These are phyloP conservation scores for Claviceps pusilla DNA, from an alignment of 2,329 filamentous ascomycete species.

Conservation along the genomic window DNA sequence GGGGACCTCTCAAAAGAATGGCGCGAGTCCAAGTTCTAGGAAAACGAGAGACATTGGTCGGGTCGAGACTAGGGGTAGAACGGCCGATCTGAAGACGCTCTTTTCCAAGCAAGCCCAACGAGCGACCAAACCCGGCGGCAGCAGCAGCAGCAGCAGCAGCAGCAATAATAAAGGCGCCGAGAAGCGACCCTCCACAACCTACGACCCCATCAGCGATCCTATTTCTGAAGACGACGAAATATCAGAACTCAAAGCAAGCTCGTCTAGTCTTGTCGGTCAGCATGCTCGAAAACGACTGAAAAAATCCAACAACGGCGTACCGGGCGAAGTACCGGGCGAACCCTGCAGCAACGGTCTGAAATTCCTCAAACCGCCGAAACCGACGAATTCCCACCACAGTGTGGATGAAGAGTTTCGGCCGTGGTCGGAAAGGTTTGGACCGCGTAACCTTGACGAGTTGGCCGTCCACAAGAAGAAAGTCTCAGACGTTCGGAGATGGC, in stretches of 20 bases:
- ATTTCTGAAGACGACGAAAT: slow-evolving; percentile 49
- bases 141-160: slow-evolving; percentile 10
- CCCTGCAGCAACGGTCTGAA: slow-evolving; percentile 29
- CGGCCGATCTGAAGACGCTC: slow-evolving; percentile 41
- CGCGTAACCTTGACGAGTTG: slow-evolving; percentile 61
- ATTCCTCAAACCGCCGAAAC: slow-evolving; percentile 32
- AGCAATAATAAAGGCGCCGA: slow-evolving; percentile 9
- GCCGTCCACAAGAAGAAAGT: slow-evolving; percentile 94
- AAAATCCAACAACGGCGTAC: slow-evolving; percentile 15
- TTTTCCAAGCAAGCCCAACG: slow-evolving; percentile 48
- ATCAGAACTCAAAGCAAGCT: slow-evolving; percentile 32
- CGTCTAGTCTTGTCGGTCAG: slow-evolving; percentile 39
- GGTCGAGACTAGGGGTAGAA: slow-evolving; percentile 35
- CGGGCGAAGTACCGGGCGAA: slow-evolving; percentile 7
- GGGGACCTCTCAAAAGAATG: slow-evolving; percentile 10
- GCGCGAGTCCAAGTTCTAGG: slow-evolving; percentile 20
- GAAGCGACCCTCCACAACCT: slow-evolving; percentile 18
- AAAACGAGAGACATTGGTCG: slow-evolving; percentile 26
- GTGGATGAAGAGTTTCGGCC: slow-evolving; percentile 48
- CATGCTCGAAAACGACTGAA: slow-evolving; percentile 39
- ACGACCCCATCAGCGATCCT: slow-evolving; percentile 38
- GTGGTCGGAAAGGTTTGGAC: slow-evolving; percentile 79
- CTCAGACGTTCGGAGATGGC: slow-evolving; percentile 67
- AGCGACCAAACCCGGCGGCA: slow-evolving; percentile 19
- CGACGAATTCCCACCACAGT: slow-evolving; percentile 11